Conservation (phyloP, 495 filamentous ascomycete genomes). For the Aspergillus hancockii region DNA sequence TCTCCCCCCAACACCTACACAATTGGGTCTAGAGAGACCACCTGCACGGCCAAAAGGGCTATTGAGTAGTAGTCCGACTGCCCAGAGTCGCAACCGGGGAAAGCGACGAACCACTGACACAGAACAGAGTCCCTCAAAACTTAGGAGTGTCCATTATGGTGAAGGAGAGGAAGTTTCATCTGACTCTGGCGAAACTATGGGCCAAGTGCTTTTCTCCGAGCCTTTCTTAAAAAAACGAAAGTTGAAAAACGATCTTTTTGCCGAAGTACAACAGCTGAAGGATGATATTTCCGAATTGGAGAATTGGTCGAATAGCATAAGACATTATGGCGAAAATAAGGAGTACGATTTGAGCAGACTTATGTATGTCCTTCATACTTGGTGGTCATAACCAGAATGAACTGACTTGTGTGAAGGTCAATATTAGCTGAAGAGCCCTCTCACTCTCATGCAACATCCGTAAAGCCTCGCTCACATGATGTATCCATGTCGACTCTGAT, state of each 20-base stretch:
- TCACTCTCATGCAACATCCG: constrained; percentile 20
- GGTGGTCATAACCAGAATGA: not conserved
- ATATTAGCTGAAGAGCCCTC: constrained; percentile 30
- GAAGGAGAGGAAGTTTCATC: constrained; percentile 11
- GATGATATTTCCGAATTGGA: constrained; percentile 41
- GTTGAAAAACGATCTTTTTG: constrained; percentile 30
- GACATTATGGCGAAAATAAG: constrained; percentile 17
- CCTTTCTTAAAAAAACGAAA: constrained; percentile 32
- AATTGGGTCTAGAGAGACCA: constrained; percentile 53
- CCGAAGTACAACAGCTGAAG: constrained; percentile 35
- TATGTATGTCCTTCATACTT: constrained; percentile 26
- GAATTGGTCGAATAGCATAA: constrained; percentile 30
- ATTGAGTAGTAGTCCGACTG: constrained; percentile 46
- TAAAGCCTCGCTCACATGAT: constrained; percentile 13
- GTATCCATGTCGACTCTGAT: constrained; percentile 41
- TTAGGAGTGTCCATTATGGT: constrained; percentile 24
- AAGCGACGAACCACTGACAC: constrained; percentile 30
- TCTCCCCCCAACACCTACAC: constrained; percentile 69
- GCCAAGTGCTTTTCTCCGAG: constrained; percentile 24
- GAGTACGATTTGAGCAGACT: constrained; percentile 34
- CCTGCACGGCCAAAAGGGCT: constrained; percentile 37
- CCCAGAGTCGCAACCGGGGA: constrained; percentile 31
- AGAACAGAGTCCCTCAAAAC: constrained; percentile 36
- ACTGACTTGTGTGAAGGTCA: constrained; percentile 27
- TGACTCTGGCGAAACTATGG: constrained; percentile 8